Base-by-base conservation (phyloP, 1,139 yeast species). In the Yamadazyma taylorii region DNA sequence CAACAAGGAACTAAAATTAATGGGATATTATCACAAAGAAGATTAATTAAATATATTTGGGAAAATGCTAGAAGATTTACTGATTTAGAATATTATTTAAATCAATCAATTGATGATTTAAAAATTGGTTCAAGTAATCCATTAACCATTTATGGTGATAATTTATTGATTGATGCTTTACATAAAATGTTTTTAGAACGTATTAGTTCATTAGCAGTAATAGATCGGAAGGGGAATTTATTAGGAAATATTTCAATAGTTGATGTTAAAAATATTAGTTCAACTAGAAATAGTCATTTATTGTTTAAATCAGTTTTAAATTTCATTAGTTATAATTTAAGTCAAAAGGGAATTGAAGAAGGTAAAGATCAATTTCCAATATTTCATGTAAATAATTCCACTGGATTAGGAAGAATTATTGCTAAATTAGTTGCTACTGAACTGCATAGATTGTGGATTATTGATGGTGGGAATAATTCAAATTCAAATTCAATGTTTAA, bases 311-410 rank as follows among this genome's bases (percentile, higher is more conserved):
- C 94, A 7, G 94, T 96, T 59, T 73, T 88, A 54, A 92, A 86
- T 60, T 92, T 90, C 56, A 79, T 92, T 42, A 81, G 95, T 24
- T 85, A 88, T 47, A 89, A 90, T 47, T 74, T 92, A 46, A 83
- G 86, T 50, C 83, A 83, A 45, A 82, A 96, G 54, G 98, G 97
- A 12, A 74, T 92, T 24, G 95, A 84, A 55, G 92, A 89, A 56
- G 96, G 96, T 38, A 89, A 90, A 62, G 98, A 92, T 66, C 90
- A 94, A 33, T 90, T 83, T 72, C 98, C 98, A 12, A 90, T 92
- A 34, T 92, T 92, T 75, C 96, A 90, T 60, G 96, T 90, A 23
- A 84, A 85, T 47, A 77, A 79, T 43, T 75, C 76, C 33, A 80
- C 94, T 11, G 82, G 94, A 0, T 73, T 92, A 35, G 95, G 90